Evolutionary conservation across 2,329 filamentous ascomycete genomes (phyloP), one percentile per base, ranked within the genome.

Genomic region (Epichloe typhina): DNA sequence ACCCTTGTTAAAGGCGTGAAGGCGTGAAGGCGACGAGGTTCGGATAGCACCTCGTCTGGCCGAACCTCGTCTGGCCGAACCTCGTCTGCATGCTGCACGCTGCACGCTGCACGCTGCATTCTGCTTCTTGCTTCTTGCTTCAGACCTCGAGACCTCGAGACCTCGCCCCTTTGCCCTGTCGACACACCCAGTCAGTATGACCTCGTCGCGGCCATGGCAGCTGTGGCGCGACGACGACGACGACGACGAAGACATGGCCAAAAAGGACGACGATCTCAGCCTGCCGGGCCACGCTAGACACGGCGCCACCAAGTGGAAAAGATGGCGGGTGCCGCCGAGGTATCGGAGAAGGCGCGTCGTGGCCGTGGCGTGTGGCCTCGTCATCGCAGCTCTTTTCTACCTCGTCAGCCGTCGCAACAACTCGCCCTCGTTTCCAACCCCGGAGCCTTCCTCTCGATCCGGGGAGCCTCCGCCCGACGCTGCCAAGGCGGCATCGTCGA

Each of bases 231-330:
- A 67, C 59, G 71, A 67, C 23, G 23, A 26, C 23, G 23, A 26
- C 23, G 23, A 26, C 59, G 72, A 79, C 56, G 76, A 78, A 57
- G 75, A 78, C 57, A 66, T 78, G 62, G 74, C 72, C 48, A 82
- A 82, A 65, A 81, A 79, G 64, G 72, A 80, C 61, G 78, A 82
- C 61, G 77, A 82, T 61, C 69, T 72, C 37, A n/a, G 7, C 23
- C 44, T 53, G 31, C 50, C 62, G 15, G 57, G 57, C 53, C 61
- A 56, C 54, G 7, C 50, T 17, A 53, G 23, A n/a, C 54, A 49
- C 9, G 53, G 55, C 21, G 47, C 51, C 46, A 64, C 65, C 54
- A 11, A 31, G 26, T 76, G 74, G 73, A 65, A 69, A 52, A 54
- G 63, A 19, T 59, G 71, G 7, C 69, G 71, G 19, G 63, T 66